Conservation (phyloP, 2,329 filamentous ascomycete genomes). For the Penicillium sp. region DNA sequence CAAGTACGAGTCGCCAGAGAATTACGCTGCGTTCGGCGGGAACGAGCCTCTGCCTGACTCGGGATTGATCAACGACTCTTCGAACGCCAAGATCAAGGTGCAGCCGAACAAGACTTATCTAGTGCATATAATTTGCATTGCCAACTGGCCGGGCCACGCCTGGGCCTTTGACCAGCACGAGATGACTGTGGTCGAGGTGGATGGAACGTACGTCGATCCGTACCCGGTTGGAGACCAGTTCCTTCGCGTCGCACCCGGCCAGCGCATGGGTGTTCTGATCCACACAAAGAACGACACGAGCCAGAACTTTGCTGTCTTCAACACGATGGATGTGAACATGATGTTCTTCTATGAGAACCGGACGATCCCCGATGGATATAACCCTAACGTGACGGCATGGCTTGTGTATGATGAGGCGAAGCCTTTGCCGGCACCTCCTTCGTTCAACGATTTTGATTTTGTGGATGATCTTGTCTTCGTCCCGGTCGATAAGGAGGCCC, state of each 20-base stretch:
- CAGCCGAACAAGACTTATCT: slow-evolving; percentile 69
- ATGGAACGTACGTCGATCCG: slow-evolving; percentile 36
- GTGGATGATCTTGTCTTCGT: slow-evolving; percentile 61
- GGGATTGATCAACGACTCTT: slow-evolving; percentile 69
- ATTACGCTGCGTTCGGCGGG: slow-evolving; percentile 50
- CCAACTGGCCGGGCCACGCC: slow-evolving; percentile 60
- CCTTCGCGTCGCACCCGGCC: slow-evolving; percentile 66
- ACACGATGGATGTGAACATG: slow-evolving; percentile 64
- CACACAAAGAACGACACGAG: slow-evolving; percentile 61
- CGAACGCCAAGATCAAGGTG: slow-evolving; percentile 58
- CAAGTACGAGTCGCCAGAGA: slow-evolving; percentile 44
- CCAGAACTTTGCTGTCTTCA: slow-evolving; percentile 65
- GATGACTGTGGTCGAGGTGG: slow-evolving; percentile 40
- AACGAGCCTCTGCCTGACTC: slow-evolving; percentile 65
- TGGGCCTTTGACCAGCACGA: slow-evolving; percentile 47
- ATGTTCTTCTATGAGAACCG: slow-evolving; percentile 32
- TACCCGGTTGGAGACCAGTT: slow-evolving; percentile 52
- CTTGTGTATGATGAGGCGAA: slow-evolving; percentile 54
- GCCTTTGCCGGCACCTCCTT: slow-evolving; percentile 49
- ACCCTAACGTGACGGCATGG: slow-evolving; percentile 52
- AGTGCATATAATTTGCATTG: slow-evolving; percentile 69
- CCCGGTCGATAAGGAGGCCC: slow-evolving; percentile 22
- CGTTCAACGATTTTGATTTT: slow-evolving; percentile 60
- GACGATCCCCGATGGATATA: slow-evolving; percentile 61
- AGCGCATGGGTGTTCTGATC: slow-evolving; percentile 56